Percentiles rank a stretch among this genome's conserved stretches.
phyloP scores from a whole-genome alignment of 257 asterid genomes.

The Nicotiana knightiana region DNA sequence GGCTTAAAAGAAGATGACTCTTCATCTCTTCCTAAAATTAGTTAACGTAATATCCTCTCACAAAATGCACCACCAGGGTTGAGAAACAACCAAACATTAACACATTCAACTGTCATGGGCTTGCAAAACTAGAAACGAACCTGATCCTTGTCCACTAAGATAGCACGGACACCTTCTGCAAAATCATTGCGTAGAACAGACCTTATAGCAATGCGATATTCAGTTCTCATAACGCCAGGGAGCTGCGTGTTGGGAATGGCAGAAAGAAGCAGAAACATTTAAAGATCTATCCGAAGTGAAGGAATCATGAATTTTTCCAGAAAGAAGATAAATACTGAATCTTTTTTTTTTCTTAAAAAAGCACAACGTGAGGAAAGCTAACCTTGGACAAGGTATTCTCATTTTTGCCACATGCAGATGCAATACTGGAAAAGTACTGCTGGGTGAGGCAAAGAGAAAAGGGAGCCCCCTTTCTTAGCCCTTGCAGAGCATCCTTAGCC shows the following conservation, averaged over 20 bases:
- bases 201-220: constrained; percentile 78
- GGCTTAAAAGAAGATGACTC: background rate
- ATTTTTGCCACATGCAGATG: constrained; percentile 54
- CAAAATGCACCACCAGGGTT: background rate
- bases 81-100: background rate
- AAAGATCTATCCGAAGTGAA: background rate
- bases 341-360: background rate
- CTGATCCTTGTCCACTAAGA: constrained; percentile 96
- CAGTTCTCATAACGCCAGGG: constrained; percentile 81
- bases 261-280: constrained; percentile 1
- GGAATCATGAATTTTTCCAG: background rate
- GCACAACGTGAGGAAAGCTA: constrained; percentile 9
- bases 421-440: constrained; percentile 62
- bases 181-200: constrained; percentile 75
- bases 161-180: constrained; percentile 92
- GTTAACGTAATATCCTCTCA: background rate
- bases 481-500: constrained; percentile 96
- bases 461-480: constrained; percentile 85
- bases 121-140: constrained; percentile 30
- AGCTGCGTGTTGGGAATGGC: constrained; percentile 44
- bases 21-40: background rate
- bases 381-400: constrained; percentile 62
- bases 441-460: constrained; percentile 85
- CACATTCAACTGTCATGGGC: background rate
- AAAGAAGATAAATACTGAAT: background rate